These are phyloP conservation scores for Berberis vulgaris DNA, from an alignment of 164 flowering plant genomes.

Conservation along the genomic window DNA sequence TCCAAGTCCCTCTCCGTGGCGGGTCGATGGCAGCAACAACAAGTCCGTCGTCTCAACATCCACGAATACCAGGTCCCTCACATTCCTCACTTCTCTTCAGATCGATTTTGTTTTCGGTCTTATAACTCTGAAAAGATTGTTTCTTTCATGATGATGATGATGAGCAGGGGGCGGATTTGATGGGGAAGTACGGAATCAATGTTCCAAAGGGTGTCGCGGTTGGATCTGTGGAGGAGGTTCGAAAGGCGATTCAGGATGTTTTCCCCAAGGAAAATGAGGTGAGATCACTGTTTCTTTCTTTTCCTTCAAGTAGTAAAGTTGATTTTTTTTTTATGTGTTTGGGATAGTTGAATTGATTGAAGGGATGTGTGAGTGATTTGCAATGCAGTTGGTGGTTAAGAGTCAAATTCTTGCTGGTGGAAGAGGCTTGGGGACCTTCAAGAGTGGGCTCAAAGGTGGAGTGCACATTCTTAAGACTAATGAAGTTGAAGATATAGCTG, in stretches of 20 bases:
- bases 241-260: conserved; percentile 41
- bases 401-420: conserved; percentile 98
- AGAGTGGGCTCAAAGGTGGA: conserved; percentile 86
- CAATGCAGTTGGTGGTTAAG: conserved; percentile 75
- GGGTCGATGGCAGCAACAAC: conserved; percentile 95
- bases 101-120: not conserved
- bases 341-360: not conserved
- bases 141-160: not conserved
- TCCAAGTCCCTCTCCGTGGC: conserved; percentile 69
- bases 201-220: conserved; percentile 86
- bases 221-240: conserved; percentile 58
- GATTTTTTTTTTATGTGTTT: not conserved
- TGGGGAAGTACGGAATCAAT: conserved; percentile 84
- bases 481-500: conserved; percentile 79
- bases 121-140: not conserved
- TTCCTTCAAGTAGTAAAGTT: not conserved
- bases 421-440: conserved; percentile 89
- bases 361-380: not conserved
- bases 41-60: conserved; percentile 93
- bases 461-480: conserved; percentile 84
- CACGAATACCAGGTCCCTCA: conserved; percentile 86
- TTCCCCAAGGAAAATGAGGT: conserved; percentile 87
- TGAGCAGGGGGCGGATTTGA: conserved; percentile 82
- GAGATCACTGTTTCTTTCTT: not conserved
- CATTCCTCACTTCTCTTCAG: not conserved